phyloP scores from a whole-genome alignment of 1,284 basidiomycete genomes.

The Ustilago loliicola region DNA sequence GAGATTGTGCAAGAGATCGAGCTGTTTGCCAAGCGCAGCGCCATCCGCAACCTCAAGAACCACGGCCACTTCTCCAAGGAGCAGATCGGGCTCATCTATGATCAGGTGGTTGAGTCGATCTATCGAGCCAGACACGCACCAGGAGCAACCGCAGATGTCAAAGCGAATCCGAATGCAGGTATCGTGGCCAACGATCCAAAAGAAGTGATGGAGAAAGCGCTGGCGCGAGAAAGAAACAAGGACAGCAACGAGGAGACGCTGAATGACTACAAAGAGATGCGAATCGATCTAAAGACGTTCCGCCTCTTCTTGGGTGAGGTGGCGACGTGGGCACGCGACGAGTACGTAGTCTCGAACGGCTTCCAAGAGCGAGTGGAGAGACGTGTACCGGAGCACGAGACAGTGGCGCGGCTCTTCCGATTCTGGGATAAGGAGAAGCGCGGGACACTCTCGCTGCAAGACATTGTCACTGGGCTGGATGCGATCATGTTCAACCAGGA shows the following conservation, averaged over 20 bases:
- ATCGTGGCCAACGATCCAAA: conserved; percentile 50
- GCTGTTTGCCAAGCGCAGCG: conserved; percentile 93
- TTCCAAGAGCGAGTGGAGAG: conserved; percentile 69
- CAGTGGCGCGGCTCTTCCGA: conserved; percentile 60
- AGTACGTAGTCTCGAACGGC: conserved; percentile 80
- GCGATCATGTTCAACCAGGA: conserved; percentile 81
- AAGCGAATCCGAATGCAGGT: conserved; percentile 45
- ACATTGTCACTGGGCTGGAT: conserved; percentile 89
- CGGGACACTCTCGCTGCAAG: conserved; percentile 73
- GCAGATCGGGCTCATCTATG: conserved; percentile 74
- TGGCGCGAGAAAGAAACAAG: conserved; percentile 35
- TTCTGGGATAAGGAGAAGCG: conserved; percentile 66
- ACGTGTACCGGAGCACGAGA: conserved; percentile 65
- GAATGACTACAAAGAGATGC: conserved; percentile 76
- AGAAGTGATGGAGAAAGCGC: conserved; percentile 53
- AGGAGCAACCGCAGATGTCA: conserved; percentile 23
- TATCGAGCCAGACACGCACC: conserved; percentile 67
- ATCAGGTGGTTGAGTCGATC: conserved; percentile 69
- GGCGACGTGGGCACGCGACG: conserved; percentile 95
- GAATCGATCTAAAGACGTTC: conserved; percentile 89
- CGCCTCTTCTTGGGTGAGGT: conserved; percentile 90
- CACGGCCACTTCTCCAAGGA: conserved; percentile 88
- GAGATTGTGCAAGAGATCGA: conserved; percentile 96
- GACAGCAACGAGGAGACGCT: conserved; percentile 40
- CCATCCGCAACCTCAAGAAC: conserved; percentile 87